Evolutionary conservation across 1,284 basidiomycete genomes (phyloP).

Genomic region (Inonotus hispidus): DNA sequence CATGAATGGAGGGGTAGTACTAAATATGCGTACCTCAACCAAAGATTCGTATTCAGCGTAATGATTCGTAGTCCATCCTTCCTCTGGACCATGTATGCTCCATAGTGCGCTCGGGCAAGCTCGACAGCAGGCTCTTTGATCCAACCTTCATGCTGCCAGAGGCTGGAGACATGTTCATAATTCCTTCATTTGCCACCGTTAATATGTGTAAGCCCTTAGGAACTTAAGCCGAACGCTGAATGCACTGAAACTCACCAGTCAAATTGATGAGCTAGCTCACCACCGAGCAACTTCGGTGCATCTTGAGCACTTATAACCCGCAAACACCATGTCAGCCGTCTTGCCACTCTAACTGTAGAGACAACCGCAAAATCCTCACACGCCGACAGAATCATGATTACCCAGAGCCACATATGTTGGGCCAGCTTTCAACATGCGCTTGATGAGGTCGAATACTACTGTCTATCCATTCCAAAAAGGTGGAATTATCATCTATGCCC

Average conservation of each 20-base stretch:
- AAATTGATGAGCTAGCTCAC: constrained; percentile 50
- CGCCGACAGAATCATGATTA: constrained; percentile 71
- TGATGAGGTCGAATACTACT: constrained; percentile 61
- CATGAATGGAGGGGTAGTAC: background rate
- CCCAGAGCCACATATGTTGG: constrained; percentile 70
- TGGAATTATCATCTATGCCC: background rate
- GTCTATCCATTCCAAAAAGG: constrained; percentile 35
- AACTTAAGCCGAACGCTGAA: background rate
- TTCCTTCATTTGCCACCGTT: constrained; percentile 42
- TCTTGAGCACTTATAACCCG: constrained; percentile 48
- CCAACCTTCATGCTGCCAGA: constrained; percentile 73
- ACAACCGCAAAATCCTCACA: constrained; percentile 31
- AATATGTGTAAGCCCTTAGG: background rate
- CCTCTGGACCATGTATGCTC: constrained; percentile 68
- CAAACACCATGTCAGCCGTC: background rate
- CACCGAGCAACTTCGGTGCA: constrained; percentile 53
- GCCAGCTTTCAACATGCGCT: constrained; percentile 51
- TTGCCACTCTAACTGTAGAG: constrained; percentile 13
- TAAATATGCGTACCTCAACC: constrained; percentile 23
- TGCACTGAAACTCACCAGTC: constrained; percentile 61
- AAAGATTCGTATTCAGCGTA: constrained; percentile 75
- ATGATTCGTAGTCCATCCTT: constrained; percentile 67
- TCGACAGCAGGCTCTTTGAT: constrained; percentile 52
- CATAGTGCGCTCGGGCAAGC: constrained; percentile 64
- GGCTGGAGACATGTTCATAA: constrained; percentile 63